These are phyloP conservation scores for Pseudocercospora eumusae DNA, from an alignment of 2,329 filamentous ascomycete species.

Conservation along the genomic window DNA sequence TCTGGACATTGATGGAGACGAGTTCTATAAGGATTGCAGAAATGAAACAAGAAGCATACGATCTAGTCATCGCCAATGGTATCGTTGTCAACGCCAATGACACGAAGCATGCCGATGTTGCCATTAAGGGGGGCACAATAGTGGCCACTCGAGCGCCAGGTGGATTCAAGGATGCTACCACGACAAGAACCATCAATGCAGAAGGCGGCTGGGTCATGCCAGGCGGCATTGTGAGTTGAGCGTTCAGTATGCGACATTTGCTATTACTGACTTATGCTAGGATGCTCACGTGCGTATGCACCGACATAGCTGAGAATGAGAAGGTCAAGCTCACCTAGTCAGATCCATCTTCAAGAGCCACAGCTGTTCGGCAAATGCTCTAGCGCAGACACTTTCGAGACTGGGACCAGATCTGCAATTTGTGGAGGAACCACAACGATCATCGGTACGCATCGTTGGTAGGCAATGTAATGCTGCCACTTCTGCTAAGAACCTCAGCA, in stretches of 20 bases:
- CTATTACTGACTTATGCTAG: conserved; percentile 25
- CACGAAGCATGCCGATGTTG: conserved; percentile 45
- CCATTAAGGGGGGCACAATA: conserved; percentile 48
- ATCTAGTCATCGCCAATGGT: conserved; percentile 48
- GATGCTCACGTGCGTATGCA: conserved; percentile 39
- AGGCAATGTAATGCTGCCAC: not conserved
- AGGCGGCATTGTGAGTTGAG: conserved; percentile 16
- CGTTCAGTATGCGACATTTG: not conserved
- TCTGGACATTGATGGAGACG: conserved; percentile 7
- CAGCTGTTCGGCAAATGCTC: conserved; percentile 48
- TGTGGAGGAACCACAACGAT: conserved; percentile 54
- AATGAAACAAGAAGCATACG: conserved; percentile 26
- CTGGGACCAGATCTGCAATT: conserved; percentile 49
- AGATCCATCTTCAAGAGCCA: conserved; percentile 52
- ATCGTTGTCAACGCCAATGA: conserved; percentile 46
- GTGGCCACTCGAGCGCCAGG: conserved; percentile 40
- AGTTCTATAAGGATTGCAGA: not conserved
- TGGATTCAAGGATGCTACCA: conserved; percentile 34
- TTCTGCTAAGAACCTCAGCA: conserved; percentile 17
- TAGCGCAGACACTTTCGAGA: conserved; percentile 45
- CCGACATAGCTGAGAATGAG: not conserved
- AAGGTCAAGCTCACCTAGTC: conserved; percentile 20
- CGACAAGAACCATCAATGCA: conserved; percentile 45
- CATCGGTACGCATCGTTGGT: conserved; percentile 33
- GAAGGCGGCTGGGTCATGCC: conserved; percentile 51